Evolutionary conservation across 2,329 filamentous ascomycete genomes (phyloP).

Genomic region (Neonectria sp.): DNA sequence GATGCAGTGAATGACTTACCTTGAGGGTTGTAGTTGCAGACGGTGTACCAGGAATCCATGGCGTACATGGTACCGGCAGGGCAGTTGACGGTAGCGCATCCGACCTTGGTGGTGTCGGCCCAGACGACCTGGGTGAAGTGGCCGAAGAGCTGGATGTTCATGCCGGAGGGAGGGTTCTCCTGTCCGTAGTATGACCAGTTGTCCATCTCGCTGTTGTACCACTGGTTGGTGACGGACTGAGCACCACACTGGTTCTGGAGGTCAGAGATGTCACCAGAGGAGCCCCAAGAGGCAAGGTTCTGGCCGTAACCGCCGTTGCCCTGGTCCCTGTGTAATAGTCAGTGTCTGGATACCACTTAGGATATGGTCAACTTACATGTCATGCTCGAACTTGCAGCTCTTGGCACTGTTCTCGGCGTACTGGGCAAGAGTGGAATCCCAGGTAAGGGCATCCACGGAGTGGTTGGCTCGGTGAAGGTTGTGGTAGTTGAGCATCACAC

Average conservation of each 20-base stretch:
- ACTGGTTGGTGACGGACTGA: conserved; percentile 82
- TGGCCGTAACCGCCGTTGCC: conserved; percentile 84
- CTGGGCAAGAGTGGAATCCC: conserved; percentile 74
- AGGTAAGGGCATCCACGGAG: conserved; percentile 75
- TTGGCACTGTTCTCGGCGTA: conserved; percentile 76
- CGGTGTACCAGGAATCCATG: conserved; percentile 79
- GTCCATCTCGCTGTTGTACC: conserved; percentile 87
- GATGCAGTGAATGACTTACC: conserved; percentile 67
- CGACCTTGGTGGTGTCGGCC: conserved; percentile 56
- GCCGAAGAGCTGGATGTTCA: conserved; percentile 76
- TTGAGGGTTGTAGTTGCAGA: conserved; percentile 87
- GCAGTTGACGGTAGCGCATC: conserved; percentile 81
- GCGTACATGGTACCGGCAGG: conserved; percentile 61
- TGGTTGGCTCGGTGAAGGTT: conserved; percentile 91
- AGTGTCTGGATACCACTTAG: conserved; percentile 42
- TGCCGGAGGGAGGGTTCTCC: conserved; percentile 69
- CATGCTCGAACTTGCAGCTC: conserved; percentile 81
- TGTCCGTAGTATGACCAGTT: conserved; percentile 73
- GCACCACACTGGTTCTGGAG: conserved; percentile 70
- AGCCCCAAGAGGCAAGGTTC: conserved; percentile 83
- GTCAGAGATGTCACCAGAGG: conserved; percentile 54
- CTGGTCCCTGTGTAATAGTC: conserved; percentile 61
- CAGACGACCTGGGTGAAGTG: conserved; percentile 63
- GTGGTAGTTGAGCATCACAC: conserved; percentile 78
- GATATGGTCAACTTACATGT: conserved; percentile 71